Base-by-base conservation (phyloP, 2,329 filamentous ascomycete genomes). In the Cladosporium sp. region DNA sequence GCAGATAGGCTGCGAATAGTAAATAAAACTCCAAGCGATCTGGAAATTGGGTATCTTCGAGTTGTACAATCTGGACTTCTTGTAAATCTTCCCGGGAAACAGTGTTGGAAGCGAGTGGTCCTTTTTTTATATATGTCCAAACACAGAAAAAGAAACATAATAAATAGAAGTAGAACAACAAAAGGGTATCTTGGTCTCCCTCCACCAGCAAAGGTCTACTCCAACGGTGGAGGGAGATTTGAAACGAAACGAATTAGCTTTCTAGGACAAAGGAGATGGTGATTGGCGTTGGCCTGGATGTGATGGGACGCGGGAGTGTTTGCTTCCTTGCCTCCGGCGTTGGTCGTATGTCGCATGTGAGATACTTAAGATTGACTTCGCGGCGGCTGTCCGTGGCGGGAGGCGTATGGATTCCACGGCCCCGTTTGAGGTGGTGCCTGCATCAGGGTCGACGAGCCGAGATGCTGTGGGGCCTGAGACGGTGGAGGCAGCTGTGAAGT, bases 391-490 rank as follows among this genome's bases (percentile, higher is more conserved):
- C n/a, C 11, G 31, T 62, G 65, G 16, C 69, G 67, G 5, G 72
- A 68, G 33, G 72, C 72, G 60, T 74, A 77, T 10, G 75, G 74
- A 64, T 77, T 76, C 69, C 69, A 73, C 16, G 74, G 75, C 28
- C 75, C 75, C 26, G 74, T 75, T 50, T 72, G 71, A 16, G 74
- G 75, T 23, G 71, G 64, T n/a, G 74, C 72, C 57, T 76, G 75
- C 73, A 76, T 74, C 26, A 75, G 59, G 46, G 67, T 69, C 6
- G 68, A 71, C 5, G 69, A 65, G 11, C 55, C 65, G 49, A 52
- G 49, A 56, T 57, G 65, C 28, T 66, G 57, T 49, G 52, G 31
- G 37, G 59, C 49, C 44, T 64, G 61, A n/a, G 40, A 62, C 29
- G 50, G 66, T 37, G 50, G 66, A 26, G 61, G 53, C 33, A 66